phyloP scores from a whole-genome alignment of 495 filamentous ascomycete species.

The Aspergillus indologenus region DNA sequence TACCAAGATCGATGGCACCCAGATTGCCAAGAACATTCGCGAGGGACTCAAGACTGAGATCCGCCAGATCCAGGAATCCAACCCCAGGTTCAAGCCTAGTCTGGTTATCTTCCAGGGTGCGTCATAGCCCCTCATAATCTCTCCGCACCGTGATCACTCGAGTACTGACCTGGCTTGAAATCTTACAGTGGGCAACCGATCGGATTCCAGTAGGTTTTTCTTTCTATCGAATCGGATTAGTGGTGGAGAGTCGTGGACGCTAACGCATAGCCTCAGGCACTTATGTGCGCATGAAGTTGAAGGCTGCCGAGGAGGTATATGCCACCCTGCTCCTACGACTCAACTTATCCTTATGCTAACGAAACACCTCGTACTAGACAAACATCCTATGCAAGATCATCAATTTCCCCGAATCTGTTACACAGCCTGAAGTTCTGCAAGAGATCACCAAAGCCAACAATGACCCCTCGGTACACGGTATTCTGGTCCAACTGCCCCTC shows the following conservation, averaged over 20 bases:
- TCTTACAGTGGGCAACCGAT: slow-evolving; percentile 70
- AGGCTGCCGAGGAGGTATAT: slow-evolving; percentile 86
- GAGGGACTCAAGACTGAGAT: slow-evolving; percentile 76
- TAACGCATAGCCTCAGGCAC: slow-evolving; percentile 58
- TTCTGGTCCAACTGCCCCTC: slow-evolving; percentile 89
- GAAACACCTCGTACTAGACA: slow-evolving; percentile 51
- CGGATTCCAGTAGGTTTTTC: slow-evolving; percentile 78
- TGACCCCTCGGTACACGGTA: slow-evolving; percentile 82
- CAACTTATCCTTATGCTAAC: slow-evolving; percentile 9
- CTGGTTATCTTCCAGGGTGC: slow-evolving; percentile 91
- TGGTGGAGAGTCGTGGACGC: slow-evolving; percentile 4
- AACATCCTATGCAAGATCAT: slow-evolving; percentile 84
- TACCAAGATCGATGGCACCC: slow-evolving; percentile 91
- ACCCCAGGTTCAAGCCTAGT: slow-evolving; percentile 82
- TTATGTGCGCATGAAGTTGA: slow-evolving; percentile 99
- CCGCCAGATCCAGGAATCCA: slow-evolving; percentile 70
- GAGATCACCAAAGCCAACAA: slow-evolving; percentile 80
- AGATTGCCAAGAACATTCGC: slow-evolving; percentile 86
- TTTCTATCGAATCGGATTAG: slow-evolving; percentile 7
- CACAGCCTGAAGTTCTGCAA: slow-evolving; percentile 81
- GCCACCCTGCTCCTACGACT: slow-evolving; percentile 8
- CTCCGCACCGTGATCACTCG: not conserved
- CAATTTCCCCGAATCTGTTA: slow-evolving; percentile 75
- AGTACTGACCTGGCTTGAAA: slow-evolving; percentile 15
- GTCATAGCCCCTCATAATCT: slow-evolving; percentile 20